These are phyloP conservation scores for Asterophora parasitica DNA, from an alignment of 768 basidiomycete genomes.

Conservation along the genomic window DNA sequence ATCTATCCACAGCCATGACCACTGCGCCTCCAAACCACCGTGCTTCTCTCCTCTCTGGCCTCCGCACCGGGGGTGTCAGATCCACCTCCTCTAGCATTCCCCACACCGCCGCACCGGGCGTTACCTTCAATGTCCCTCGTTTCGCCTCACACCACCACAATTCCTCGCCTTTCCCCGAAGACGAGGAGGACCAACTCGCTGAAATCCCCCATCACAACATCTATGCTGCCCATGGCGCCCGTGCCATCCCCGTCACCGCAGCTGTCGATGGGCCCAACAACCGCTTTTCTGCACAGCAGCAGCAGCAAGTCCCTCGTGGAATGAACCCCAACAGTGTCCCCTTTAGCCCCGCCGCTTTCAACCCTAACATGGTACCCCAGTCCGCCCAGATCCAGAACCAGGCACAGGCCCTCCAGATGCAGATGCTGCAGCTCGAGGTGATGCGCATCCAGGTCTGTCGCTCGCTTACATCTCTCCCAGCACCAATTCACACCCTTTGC, in stretches of 20 bases:
- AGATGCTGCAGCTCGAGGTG: conserved; percentile 83
- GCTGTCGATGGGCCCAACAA: conserved; percentile 66
- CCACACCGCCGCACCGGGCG: conserved; percentile 62
- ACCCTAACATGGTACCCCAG: conserved; percentile 41
- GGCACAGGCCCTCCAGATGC: conserved; percentile 72
- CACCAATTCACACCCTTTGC: conserved; percentile 6
- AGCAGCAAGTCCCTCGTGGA: conserved; percentile 40
- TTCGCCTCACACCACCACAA: conserved; percentile 43
- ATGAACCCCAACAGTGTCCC: conserved; percentile 52
- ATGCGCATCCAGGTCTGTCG: conserved; percentile 68
- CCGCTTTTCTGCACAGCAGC: conserved; percentile 54
- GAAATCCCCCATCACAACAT: conserved; percentile 51
- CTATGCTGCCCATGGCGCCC: conserved; percentile 39
- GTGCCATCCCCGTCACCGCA: conserved; percentile 60
- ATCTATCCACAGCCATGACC: conserved; percentile 39
- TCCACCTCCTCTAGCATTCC: conserved; percentile 59
- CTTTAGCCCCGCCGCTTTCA: conserved; percentile 48
- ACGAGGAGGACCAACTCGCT: conserved; percentile 59
- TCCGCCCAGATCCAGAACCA: conserved; percentile 48
- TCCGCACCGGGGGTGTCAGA: conserved; percentile 87
- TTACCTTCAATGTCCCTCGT: conserved; percentile 61
- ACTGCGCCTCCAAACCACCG: conserved; percentile 50
- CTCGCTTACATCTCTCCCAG: conserved; percentile 1
- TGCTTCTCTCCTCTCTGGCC: conserved; percentile 82
- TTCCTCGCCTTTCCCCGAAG: conserved; percentile 37